These are phyloP conservation scores for Phialophora expanda DNA, from an alignment of 2,329 filamentous ascomycete species.

Conservation along the genomic window DNA sequence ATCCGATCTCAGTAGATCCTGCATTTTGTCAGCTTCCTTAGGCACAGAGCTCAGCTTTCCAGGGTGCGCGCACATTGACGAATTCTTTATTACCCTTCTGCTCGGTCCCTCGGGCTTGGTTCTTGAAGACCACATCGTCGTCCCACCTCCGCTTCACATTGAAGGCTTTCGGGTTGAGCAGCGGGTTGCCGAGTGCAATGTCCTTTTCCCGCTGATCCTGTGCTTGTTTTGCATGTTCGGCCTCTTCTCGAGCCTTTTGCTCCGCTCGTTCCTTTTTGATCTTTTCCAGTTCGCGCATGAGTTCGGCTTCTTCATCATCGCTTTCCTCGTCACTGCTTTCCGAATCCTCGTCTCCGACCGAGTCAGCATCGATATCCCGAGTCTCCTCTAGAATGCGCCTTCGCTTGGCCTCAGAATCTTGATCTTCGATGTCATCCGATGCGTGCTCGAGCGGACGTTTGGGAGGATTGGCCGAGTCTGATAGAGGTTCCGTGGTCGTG, in stretches of 20 bases:
- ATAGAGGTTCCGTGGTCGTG: constrained; percentile 48
- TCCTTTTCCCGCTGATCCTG: constrained; percentile 83
- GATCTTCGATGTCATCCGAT: constrained; percentile 55
- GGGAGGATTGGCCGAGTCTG: constrained; percentile 43
- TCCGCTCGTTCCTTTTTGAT: constrained; percentile 86
- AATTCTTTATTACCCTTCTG: constrained; percentile 92
- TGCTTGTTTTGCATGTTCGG: constrained; percentile 77
- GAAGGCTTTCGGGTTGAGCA: constrained; percentile 87
- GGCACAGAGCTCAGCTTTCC: constrained; percentile 8
- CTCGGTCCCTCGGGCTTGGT: constrained; percentile 93
- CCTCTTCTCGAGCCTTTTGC: constrained; percentile 80
- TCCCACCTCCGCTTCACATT: constrained; percentile 89
- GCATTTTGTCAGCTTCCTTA: constrained; percentile 28
- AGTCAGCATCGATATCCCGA: constrained; percentile 81
- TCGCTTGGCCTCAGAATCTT: constrained; percentile 80
- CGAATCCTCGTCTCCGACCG: constrained; percentile 61
- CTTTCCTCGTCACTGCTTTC: constrained; percentile 70
- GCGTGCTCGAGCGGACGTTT: constrained; percentile 70
- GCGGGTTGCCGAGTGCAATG: constrained; percentile 88
- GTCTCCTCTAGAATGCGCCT: constrained; percentile 86
- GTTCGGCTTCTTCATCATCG: constrained; percentile 79
- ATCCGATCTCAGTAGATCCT: constrained; percentile 89
- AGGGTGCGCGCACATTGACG: constrained; percentile 74
- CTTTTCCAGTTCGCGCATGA: constrained; percentile 91
- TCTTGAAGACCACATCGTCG: constrained; percentile 98